Base-by-base conservation (phyloP, 805 yeast species). In the Candida boleticola region DNA sequence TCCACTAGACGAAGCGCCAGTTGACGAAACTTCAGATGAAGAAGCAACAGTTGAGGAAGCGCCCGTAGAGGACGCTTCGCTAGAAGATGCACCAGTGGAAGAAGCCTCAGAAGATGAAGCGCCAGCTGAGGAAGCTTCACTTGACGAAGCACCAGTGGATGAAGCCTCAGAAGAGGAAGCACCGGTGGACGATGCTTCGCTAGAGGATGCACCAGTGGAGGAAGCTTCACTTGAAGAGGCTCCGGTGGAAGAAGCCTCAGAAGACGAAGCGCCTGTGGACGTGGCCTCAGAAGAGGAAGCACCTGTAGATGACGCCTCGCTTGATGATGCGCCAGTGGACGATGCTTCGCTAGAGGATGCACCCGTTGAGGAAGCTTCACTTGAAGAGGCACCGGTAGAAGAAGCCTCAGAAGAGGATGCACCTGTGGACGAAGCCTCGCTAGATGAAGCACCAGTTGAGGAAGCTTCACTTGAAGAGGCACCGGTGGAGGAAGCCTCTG, bases 111-210 rank as follows among this genome's bases (percentile, higher is more conserved):
- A 33, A 33, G 25, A n/a, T 5, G 29, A 21, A 5, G 7, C 38
- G 4, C 25, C 20, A 29, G 40, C 13, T 17, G 41, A 29, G n/a
- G 45, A 19, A 4, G 23, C 36, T 5, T 19, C 35, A 13, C 36
- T 29, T 10, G 45, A 21, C 4, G 33, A 21, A 18, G 33, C 21
- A 9, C 29, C 37, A 20, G 37, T 10, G 9, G 32, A 7, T 22
- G 38, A 4, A 11, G 42, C 29, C 26, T 10, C 42, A 29, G 38
- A 18, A 6, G 45, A 42, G 31, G 42, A 37, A 11, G 18, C 32
- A n/a, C 32, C 35, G 29, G 45, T 25, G 3, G 45, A 37, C 5
- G 44, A 29, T 14, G 16, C 34, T 20, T 25, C 43, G 25, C 40
- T 25, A 13, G 45, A 42, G 6, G 41, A 29, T 7, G 19, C 36